Conservation (phyloP, 2,329 filamentous ascomycete genomes). For the Dactylonectria estremocensis region DNA sequence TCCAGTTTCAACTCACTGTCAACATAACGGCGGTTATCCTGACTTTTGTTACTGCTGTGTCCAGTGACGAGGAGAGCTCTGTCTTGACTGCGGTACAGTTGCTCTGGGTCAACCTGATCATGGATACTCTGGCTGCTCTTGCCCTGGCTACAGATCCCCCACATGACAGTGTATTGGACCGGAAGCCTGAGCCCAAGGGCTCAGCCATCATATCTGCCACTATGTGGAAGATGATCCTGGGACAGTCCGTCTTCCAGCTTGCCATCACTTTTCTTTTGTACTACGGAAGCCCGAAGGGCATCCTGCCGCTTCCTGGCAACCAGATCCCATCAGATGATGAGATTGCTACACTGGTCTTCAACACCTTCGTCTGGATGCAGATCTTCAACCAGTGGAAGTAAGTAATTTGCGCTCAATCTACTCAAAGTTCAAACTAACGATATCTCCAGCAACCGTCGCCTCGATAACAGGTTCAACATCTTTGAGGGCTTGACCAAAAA, state of each 20-base stretch:
- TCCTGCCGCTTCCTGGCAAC: constrained; percentile 65
- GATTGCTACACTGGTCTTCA: constrained; percentile 90
- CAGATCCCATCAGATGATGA: constrained; percentile 58
- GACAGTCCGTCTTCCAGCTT: constrained; percentile 92
- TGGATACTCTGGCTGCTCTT: constrained; percentile 94
- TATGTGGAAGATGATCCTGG: constrained; percentile 99
- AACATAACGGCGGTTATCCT: constrained; percentile 92
- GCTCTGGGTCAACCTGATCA: constrained; percentile 97
- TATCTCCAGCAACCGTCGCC: constrained; percentile 79
- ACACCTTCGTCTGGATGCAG: constrained; percentile 99
- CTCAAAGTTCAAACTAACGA: constrained; percentile 34
- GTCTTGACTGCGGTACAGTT: constrained; percentile 92
- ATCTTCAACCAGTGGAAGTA: constrained; percentile 98
- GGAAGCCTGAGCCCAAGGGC: constrained; percentile 76
- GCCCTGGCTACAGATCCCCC: constrained; percentile 94
- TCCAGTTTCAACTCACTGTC: constrained; percentile 86
- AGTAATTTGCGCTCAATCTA: constrained; percentile 55
- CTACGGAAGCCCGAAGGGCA: constrained; percentile 73
- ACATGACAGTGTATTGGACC: constrained; percentile 82
- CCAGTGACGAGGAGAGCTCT: constrained; percentile 76
- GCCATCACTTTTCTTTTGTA: constrained; percentile 85
- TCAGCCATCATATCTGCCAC: constrained; percentile 82
- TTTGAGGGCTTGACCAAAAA: constrained; percentile 91
- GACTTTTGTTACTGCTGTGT: constrained; percentile 90
- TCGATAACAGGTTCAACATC: constrained; percentile 96